phyloP scores from a whole-genome alignment of 2,329 filamentous ascomycete species.

The Microthyrium microscopicum region DNA sequence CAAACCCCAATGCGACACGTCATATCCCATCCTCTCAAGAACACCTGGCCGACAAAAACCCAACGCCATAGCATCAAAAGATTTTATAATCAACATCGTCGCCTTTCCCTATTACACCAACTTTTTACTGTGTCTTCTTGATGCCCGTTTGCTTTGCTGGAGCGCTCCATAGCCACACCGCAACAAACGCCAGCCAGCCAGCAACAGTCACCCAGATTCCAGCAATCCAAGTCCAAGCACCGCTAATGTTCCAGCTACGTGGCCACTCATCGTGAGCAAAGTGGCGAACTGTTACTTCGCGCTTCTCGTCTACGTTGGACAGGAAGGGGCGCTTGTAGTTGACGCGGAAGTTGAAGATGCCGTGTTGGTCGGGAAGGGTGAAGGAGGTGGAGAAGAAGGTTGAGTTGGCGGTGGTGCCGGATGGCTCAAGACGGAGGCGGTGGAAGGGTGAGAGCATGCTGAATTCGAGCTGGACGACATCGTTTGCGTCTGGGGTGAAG shows the following conservation, averaged over 20 bases:
- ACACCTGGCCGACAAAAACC: too few relatives aligned
- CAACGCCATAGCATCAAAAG: too few relatives aligned
- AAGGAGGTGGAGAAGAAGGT: conserved; percentile 63
- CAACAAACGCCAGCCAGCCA: conserved; percentile 74
- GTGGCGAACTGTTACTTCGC: conserved; percentile 84
- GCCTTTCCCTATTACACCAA: too few relatives aligned
- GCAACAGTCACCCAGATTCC: conserved; percentile 70
- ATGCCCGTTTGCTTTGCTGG: conserved; percentile 33
- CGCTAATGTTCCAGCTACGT: conserved; percentile 74
- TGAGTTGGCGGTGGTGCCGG: conserved; percentile 41
- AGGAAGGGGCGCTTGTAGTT: conserved; percentile 95
- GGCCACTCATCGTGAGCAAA: conserved; percentile 97
- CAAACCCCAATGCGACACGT: too few relatives aligned
- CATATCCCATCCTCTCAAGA: too few relatives aligned
- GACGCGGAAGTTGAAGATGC: conserved; percentile 95
- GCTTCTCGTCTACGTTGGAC: conserved; percentile 81
- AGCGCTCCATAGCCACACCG: conserved; percentile 70
- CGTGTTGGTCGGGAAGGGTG: conserved; percentile 85
- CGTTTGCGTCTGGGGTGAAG: conserved; percentile 51
- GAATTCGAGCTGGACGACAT: conserved; percentile 85
- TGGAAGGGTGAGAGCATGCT: conserved; percentile 98
- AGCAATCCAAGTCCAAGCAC: conserved; percentile 86
- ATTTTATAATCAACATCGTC: too few relatives aligned
- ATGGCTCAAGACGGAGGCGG: conserved; percentile 54
- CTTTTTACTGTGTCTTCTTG: conserved; percentile 32